Conservation (phyloP, 148 eudicot species). For the Chenopodium formosanum region DNA sequence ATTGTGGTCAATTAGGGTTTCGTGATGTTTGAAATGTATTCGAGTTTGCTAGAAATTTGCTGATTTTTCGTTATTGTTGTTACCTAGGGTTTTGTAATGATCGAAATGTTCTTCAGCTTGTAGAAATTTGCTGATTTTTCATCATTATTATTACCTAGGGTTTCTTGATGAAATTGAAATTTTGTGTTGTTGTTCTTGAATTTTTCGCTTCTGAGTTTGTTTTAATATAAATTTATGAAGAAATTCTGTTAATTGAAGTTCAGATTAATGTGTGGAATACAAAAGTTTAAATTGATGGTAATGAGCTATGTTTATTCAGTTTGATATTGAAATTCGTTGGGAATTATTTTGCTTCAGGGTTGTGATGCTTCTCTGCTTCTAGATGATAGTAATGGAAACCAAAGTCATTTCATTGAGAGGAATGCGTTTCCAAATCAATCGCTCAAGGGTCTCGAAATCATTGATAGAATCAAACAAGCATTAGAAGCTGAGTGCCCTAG, state of each 20-base stretch:
- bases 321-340: neutral
- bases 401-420: slow-evolving; percentile 25
- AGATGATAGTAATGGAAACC: slow-evolving; percentile 27
- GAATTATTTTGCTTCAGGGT: slow-evolving; percentile 18
- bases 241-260: neutral
- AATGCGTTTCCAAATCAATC: slow-evolving; percentile 30
- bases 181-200: neutral
- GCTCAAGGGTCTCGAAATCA: slow-evolving; percentile 28
- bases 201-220: neutral
- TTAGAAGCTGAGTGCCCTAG: slow-evolving; percentile 28
- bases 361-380: slow-evolving; percentile 39
- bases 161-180: too few relatives aligned
- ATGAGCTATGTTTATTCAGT: neutral
- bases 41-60: neutral
- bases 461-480: slow-evolving; percentile 28
- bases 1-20: neutral
- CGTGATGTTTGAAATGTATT: neutral
- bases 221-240: neutral
- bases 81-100: too few relatives aligned
- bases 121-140: neutral
- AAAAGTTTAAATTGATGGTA: neutral
- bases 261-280: neutral
- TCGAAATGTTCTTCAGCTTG: neutral
- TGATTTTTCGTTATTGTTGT: neutral
- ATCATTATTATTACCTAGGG: too few relatives aligned